Conservation (phyloP, 2,329 filamentous ascomycete species). For the Sclerotinia minor region DNA sequence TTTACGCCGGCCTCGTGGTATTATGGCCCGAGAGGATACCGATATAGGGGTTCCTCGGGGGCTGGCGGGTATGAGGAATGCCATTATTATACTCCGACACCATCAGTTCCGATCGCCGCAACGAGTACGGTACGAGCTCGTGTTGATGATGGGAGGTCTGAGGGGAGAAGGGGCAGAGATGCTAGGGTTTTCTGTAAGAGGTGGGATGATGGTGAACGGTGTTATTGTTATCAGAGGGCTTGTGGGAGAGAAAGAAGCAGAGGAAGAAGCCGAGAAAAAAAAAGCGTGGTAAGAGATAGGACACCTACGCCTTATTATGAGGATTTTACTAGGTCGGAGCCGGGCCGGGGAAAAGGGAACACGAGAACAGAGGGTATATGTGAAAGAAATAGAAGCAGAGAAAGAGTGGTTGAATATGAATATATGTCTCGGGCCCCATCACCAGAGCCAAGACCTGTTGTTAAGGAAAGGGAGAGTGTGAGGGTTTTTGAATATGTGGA, state of each 20-base stretch:
- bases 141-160: too few species aligned
- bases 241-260: neutral
- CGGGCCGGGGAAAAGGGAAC: conserved; percentile 69
- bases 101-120: too few species aligned
- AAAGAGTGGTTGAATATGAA: neutral
- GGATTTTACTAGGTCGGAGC: conserved; percentile 57
- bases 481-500: neutral
- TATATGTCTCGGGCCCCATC: neutral
- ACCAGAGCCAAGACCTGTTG: rapidly evolving
- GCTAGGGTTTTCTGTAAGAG: neutral
- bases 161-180: neutral
- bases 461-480: neutral
- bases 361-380: conserved; percentile 40
- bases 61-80: too few species aligned
- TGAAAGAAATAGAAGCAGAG: neutral
- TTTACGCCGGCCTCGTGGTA: too few species aligned
- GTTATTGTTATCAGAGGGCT: neutral
- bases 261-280: neutral
- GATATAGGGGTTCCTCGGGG: too few species aligned
- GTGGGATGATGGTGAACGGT: neutral
- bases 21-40: too few species aligned
- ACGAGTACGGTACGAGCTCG: too few species aligned
- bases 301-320: conserved; percentile 50
- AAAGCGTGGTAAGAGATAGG: conserved; percentile 59
- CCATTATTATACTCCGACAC: too few species aligned